Base-by-base conservation (phyloP, 2,329 filamentous ascomycete species). In the Uncinocarpus reesii region DNA sequence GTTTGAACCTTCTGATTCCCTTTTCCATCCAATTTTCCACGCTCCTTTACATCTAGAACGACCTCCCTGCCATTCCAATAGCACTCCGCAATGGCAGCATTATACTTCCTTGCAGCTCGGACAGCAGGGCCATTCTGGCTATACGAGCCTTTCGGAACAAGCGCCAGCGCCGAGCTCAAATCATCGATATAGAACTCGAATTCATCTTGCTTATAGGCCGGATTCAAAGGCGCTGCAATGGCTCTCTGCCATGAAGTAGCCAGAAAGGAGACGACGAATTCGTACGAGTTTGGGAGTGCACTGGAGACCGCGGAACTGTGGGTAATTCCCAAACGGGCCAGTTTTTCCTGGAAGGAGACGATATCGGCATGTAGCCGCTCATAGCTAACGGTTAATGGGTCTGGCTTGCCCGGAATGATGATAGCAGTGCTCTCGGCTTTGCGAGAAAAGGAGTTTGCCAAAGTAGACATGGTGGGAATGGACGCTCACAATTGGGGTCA, bases 181-280 rank as follows among this genome's bases (percentile, higher is more conserved):
- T 94, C 86, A 55, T 88, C 83, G 60, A 94, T 90, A 67, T 92
- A 93, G 68, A 93, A 93, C 64, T 92, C 86, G 63, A 90, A 92
- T 65, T 93, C 86, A 49, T 81, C 81, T 67, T 92, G 85, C 71
- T 89, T 93, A 72, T 93, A 93, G 37, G 81, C 83, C 34, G 86
- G 80, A 65, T 94, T 93, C 55, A 94, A 71, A n/a, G 86, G 87
- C 2, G 87, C 87, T 6, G 86, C 86, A 57, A 92, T 83, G 24
- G 75, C 84, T 58, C 87, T 78, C 70, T 92, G 86, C 79, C 83
- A 87, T n/a, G 85, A 79, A 15, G 81, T 77, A n/a, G 86, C 86
- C 37, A 93, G 76, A 68, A 93, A 94, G 1, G 86, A 81, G 49
- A 92, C 80, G 62, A 93, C 84, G 68, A 93, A 92, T 65, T 89